Percentiles rank a stretch among this genome's conserved stretches.
Conservation (phyloP, 176 grass and related monocot species). For the Pharus latifolius region DNA sequence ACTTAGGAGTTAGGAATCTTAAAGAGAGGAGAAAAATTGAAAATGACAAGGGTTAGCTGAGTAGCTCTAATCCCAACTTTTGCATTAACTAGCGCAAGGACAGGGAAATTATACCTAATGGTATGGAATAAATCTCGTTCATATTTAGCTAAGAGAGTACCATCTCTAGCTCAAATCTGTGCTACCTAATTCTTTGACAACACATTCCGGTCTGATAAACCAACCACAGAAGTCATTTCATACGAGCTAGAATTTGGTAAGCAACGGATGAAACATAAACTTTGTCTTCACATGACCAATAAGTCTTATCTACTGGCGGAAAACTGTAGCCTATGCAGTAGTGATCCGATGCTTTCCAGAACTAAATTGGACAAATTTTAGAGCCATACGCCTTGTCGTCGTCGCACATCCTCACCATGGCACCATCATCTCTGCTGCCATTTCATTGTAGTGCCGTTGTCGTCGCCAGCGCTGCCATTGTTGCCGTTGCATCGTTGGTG, state of each 20-base stretch:
- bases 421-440: too few species aligned
- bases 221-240: not conserved
- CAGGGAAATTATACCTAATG: conserved; percentile 22
- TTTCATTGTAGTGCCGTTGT: too few species aligned
- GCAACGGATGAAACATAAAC: not conserved
- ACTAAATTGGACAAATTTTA: too few species aligned
- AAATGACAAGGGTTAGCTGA: conserved; percentile 42
- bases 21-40: conserved; percentile 8
- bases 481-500: too few species aligned
- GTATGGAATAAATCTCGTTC: not conserved
- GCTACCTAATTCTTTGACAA: conserved; percentile 18
- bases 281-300: not conserved
- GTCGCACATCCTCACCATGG: too few species aligned
- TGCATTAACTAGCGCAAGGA: conserved; percentile 11
- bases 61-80: conserved; percentile 35
- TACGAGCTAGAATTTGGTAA: not conserved
- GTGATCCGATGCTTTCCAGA: too few species aligned
- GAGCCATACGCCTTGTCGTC: too few species aligned
- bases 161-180: conserved; percentile 15
- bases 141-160: conserved; percentile 12
- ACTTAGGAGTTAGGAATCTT: conserved; percentile 35
- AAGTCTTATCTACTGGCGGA: not conserved
- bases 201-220: not conserved
- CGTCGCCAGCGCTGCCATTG: too few species aligned
- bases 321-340: not conserved